Evolutionary conservation across 2,329 filamentous ascomycete species (phyloP).

Genomic region (Fusarium oligoseptatum): DNA sequence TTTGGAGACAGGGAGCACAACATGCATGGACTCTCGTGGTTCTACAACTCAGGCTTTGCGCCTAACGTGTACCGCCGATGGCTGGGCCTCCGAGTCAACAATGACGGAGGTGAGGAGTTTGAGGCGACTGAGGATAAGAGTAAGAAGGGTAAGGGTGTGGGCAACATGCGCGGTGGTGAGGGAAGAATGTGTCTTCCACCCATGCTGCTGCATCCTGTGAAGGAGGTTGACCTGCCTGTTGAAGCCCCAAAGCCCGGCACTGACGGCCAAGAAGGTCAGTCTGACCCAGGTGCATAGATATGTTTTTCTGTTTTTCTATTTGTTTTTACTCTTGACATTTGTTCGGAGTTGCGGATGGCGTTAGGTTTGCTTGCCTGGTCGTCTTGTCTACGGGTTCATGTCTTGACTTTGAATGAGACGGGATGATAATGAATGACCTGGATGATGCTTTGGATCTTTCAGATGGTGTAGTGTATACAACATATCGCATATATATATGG

Average conservation of each 20-base stretch:
- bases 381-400: constrained; percentile 31
- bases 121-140: constrained; percentile 71
- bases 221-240: constrained; percentile 77
- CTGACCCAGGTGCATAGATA: constrained; percentile 60
- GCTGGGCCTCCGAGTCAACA: constrained; percentile 85
- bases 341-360: constrained; percentile 31
- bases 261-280: constrained; percentile 49
- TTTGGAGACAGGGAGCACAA: constrained; percentile 92
- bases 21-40: constrained; percentile 89
- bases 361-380: constrained; percentile 21
- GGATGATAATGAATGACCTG: constrained; percentile 44
- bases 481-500: constrained; percentile 7
- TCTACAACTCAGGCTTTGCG: constrained; percentile 88
- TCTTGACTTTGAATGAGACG: constrained; percentile 35
- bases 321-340: constrained; percentile 16
- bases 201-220: constrained; percentile 91
- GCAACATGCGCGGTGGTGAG: constrained; percentile 74
- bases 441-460: constrained; percentile 26
- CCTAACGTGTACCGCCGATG: constrained; percentile 86
- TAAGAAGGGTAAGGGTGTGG: constrained; percentile 63
- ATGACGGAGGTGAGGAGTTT: constrained; percentile 82
- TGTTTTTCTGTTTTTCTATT: constrained; percentile 1
- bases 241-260: constrained; percentile 66
- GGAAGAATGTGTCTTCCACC: constrained; percentile 92
- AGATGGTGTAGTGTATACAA: constrained; percentile 28